Base-by-base conservation (phyloP, 1,139 yeast species). In the Tardiomyces blankii region DNA sequence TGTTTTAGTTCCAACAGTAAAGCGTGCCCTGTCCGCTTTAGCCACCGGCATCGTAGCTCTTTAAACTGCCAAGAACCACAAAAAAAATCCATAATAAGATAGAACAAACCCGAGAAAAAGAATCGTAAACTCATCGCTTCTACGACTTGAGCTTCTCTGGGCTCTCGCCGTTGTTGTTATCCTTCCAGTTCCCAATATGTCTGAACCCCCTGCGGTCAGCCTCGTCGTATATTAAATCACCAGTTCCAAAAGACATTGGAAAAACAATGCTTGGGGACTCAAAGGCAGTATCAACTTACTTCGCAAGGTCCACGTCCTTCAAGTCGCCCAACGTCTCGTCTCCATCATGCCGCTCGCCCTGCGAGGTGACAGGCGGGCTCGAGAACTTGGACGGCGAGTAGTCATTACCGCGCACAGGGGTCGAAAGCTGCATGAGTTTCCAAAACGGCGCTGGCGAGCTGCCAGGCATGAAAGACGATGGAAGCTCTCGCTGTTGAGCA, bases 241-340 rank as follows among this genome's bases (percentile, higher is more conserved):
- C 9, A 30, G 35, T 12, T 9, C 35, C 11, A 30, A 5, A 14
- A 4, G 16, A 30, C n/a, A 8, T 27, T 27, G 30, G 12, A 12
- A 27, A 8, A 27, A 9, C n/a, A n/a, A 9, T 27, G 30, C 30
- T 9, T 14, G n/a, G n/a, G 9, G 11, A 9, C 3, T 12, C 35
- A 9, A 30, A 4, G 5, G 16, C 3, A 30, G 16, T 5, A 30
- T 3, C 35, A 30, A 30, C 35, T 30, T 30, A 30, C 35, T 11
- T 41, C 14, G 72, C 69, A 41, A 73, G 55, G 56, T 73, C 78
- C 38, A 72, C 73, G 49, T 72, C 70, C 47, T 68, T 67, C 41
- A 72, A 58, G 51, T 72, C 77, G 2, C 72, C 72, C 11, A 67
- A 55, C 19, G 59, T 64, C 28, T 60, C 59, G 18, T 52, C 59